phyloP scores from a whole-genome alignment of 2,329 filamentous ascomycete species.

The Pochonia chlamydosporia region DNA sequence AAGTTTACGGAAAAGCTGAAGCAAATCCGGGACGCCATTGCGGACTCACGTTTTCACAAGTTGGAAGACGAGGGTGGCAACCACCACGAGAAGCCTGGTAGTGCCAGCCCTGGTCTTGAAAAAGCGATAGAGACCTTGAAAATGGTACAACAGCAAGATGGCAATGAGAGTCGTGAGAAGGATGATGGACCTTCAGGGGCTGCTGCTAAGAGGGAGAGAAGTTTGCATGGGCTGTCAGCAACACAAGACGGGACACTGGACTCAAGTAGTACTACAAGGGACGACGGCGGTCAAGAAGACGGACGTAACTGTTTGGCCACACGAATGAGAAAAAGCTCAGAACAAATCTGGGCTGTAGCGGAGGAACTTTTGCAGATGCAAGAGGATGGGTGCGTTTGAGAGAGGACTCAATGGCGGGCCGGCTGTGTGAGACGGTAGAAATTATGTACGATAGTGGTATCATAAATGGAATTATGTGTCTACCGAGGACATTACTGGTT shows the following conservation, averaged over 20 bases:
- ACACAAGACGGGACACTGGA: constrained; percentile 7
- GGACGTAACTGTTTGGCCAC: background rate
- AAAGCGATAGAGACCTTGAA: background rate
- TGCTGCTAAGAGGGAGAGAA: background rate
- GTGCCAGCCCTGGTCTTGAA: background rate
- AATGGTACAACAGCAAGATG: background rate
- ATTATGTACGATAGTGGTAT: background rate
- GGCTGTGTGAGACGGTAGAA: background rate
- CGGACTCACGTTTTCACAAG: background rate
- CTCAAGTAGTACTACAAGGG: background rate
- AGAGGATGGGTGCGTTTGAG: constrained; percentile 5
- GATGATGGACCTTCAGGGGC: background rate
- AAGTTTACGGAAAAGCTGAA: constrained; percentile 31
- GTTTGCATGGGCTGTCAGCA: background rate
- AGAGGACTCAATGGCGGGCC: background rate
- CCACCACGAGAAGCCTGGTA: background rate
- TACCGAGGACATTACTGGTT: background rate
- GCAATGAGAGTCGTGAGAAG: background rate
- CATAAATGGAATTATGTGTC: background rate
- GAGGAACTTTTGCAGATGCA: constrained; percentile 23
- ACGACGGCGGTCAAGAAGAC: background rate
- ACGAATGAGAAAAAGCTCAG: constrained; percentile 14
- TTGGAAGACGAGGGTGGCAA: background rate
- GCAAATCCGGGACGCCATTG: constrained; percentile 19
- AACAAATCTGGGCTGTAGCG: constrained; percentile 26